Conservation (phyloP, 495 filamentous ascomycete genomes). For the Baudoinia panamericana region DNA sequence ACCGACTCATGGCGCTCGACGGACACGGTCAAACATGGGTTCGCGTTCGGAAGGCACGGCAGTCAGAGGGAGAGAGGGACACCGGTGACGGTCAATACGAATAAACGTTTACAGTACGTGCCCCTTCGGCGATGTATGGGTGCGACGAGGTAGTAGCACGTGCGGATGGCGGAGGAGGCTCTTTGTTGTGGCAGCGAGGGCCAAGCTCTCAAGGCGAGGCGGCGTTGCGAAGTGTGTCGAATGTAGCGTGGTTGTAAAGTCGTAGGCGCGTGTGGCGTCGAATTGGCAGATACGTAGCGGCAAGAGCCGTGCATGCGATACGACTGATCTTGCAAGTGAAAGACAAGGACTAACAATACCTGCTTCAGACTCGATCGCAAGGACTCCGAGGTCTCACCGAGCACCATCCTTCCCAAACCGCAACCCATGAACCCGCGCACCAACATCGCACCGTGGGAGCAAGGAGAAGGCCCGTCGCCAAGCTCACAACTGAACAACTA, state of each 20-base stretch:
- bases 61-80: conserved; percentile 35
- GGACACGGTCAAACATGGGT: conserved; percentile 43
- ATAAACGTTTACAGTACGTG: conserved; percentile 28
- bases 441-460: conserved; percentile 30
- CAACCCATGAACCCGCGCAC: conserved; percentile 25
- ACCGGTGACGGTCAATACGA: conserved; percentile 45
- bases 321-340: too few relatives aligned
- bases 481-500: conserved; percentile 33
- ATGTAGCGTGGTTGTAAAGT: too few relatives aligned
- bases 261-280: too few relatives aligned
- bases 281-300: too few relatives aligned
- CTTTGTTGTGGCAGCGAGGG: too few relatives aligned
- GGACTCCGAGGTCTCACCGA: conserved; percentile 31
- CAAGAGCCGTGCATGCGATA: too few relatives aligned
- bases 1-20: conserved; percentile 45
- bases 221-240: too few relatives aligned
- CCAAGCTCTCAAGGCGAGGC: too few relatives aligned
- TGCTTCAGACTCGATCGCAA: conserved; percentile 20
- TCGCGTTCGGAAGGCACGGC: conserved; percentile 34
- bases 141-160: too few relatives aligned
- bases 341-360: conserved; percentile 14
- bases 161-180: too few relatives aligned
- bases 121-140: too few relatives aligned
- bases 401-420: conserved; percentile 27
- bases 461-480: conserved; percentile 11